Conservation (phyloP, 371 early-diverging fungal species). For the Chytridium lagenaria region DNA sequence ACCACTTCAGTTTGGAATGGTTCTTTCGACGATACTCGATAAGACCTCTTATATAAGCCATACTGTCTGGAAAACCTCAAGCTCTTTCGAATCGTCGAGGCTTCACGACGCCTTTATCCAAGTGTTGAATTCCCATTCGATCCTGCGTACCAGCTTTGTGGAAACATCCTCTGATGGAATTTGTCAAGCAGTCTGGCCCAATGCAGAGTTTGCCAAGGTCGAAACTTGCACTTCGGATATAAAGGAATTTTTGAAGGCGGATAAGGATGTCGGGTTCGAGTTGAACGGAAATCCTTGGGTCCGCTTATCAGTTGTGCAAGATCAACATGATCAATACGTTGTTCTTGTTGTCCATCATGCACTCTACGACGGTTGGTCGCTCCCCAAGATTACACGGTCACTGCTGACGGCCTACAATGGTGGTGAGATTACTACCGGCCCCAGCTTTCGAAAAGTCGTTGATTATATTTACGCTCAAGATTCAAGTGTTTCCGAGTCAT, state of each 20-base stretch:
- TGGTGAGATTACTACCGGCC: neutral
- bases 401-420: constrained; percentile 9
- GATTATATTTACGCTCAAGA: constrained; percentile 17
- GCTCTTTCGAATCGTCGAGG: no score
- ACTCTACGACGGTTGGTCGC: constrained; percentile 39
- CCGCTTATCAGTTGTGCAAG: neutral
- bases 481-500: neutral
- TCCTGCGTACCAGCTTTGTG: neutral
- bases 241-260: neutral
- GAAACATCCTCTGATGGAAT: neutral
- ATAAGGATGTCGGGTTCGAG: constrained; percentile 9
- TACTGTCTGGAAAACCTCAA: no score
- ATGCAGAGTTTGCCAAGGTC: neutral
- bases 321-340: neutral
- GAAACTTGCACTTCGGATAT: neutral
- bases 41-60: no score
- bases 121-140: neutral
- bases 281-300: neutral
- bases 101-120: neutral
- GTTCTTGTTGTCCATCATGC: constrained; percentile 44
- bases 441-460: constrained; percentile 6
- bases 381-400: constrained; percentile 20
- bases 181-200: neutral
- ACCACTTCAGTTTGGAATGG: constrained; percentile 33
- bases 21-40: constrained; percentile 26